Conservation (phyloP, 108 stramenopile species). For the Asterionellopsis glacialis region DNA sequence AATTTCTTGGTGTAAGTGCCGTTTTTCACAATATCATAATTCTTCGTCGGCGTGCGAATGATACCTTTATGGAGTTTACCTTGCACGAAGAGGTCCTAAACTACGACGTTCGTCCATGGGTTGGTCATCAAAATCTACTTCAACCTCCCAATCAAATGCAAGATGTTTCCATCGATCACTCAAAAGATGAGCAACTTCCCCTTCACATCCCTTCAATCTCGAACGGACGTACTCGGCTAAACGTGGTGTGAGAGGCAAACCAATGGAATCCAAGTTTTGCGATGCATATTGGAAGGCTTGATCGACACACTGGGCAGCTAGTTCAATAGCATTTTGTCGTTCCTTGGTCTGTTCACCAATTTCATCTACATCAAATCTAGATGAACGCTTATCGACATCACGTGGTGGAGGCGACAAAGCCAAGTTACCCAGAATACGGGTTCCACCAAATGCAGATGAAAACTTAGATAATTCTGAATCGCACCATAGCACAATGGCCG, state of each 20-base stretch:
- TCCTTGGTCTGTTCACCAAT: slow-evolving; percentile 22
- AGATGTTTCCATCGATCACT: slow-evolving; percentile 58
- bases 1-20: background rate
- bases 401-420: slow-evolving; percentile 64
- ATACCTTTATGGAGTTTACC: background rate
- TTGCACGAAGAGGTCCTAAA: background rate
- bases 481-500: slow-evolving; percentile 80
- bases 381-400: background rate
- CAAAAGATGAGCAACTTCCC: slow-evolving; percentile 61
- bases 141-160: slow-evolving; percentile 55
- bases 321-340: slow-evolving; percentile 57
- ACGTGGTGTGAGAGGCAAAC: slow-evolving; percentile 74
- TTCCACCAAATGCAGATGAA: slow-evolving; percentile 74
- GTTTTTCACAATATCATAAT: background rate
- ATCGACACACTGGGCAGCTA: slow-evolving; percentile 78
- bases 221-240: slow-evolving; percentile 69
- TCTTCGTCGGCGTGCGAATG: background rate
- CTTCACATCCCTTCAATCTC: slow-evolving; percentile 79
- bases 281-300: slow-evolving; percentile 83
- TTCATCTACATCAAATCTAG: background rate
- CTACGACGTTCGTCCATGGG: slow-evolving; percentile 27
- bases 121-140: slow-evolving; percentile 16
- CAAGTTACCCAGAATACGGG: slow-evolving; percentile 65
- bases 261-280: slow-evolving; percentile 75
- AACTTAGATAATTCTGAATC: slow-evolving; percentile 81